Evolutionary conservation across 1,284 basidiomycete species (phyloP).

Genomic region (Meripilus lineatus): DNA sequence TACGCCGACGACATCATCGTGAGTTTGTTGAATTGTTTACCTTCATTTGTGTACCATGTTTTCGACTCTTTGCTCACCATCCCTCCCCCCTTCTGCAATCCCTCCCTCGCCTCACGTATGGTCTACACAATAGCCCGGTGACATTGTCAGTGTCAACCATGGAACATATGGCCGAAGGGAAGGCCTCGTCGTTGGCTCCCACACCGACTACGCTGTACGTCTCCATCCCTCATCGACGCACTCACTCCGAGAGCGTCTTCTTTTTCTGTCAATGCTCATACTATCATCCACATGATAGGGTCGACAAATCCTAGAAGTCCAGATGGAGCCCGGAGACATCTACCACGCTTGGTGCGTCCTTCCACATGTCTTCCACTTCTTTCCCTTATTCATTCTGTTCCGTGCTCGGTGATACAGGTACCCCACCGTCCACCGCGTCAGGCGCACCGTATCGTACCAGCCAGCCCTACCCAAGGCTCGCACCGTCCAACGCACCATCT

Average conservation of each 20-base stretch:
- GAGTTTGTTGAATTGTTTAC: not conserved
- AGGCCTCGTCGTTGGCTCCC: slow-evolving; percentile 71
- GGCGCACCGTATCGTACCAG: slow-evolving; percentile 58
- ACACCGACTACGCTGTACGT: slow-evolving; percentile 64
- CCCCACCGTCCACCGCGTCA: slow-evolving; percentile 67
- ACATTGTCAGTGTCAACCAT: slow-evolving; percentile 72
- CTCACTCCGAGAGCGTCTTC: too few relatives aligned
- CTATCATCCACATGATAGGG: slow-evolving; percentile 42
- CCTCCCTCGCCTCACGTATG: not conserved
- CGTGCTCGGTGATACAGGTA: slow-evolving; percentile 38
- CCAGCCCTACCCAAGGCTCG: slow-evolving; percentile 42
- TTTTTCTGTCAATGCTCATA: not conserved
- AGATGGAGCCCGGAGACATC: slow-evolving; percentile 61
- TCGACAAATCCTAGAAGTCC: slow-evolving; percentile 74
- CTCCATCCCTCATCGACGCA: not conserved
- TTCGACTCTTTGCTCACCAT: not conserved
- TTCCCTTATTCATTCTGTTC: not conserved
- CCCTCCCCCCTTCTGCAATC: too few relatives aligned
- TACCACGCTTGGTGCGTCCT: slow-evolving; percentile 59
- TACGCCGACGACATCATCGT: slow-evolving; percentile 14
- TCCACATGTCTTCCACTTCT: slow-evolving; percentile 1
- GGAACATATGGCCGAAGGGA: slow-evolving; percentile 57
- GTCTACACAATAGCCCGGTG: slow-evolving; percentile 53
- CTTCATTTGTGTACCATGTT: not conserved
- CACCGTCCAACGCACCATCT: slow-evolving; percentile 63